These are phyloP conservation scores for Cutaneotrichosporon dermatis DNA, from an alignment of 1,284 basidiomycete species.

Conservation along the genomic window DNA sequence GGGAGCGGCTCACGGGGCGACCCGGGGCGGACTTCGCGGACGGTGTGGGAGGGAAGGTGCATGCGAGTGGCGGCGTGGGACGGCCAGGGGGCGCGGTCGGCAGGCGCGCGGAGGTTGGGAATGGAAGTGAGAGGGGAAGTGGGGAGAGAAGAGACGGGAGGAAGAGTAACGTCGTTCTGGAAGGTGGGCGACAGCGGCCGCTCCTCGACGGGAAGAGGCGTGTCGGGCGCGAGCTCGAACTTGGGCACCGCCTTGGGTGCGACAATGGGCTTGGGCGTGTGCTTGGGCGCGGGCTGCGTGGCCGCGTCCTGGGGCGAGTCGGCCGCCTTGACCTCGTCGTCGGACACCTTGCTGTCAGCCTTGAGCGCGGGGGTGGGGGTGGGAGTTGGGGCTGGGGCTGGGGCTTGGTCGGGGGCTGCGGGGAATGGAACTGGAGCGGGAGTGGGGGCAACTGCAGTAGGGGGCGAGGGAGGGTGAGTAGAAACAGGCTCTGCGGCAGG, in stretches of 20 bases:
- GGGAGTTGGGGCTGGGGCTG: background rate
- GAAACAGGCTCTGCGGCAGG: background rate
- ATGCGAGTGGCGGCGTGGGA: conserved; percentile 3
- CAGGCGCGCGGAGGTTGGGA: background rate
- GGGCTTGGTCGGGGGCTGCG: background rate
- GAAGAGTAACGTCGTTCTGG: background rate
- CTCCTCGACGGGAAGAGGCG: background rate
- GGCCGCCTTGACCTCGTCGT: background rate
- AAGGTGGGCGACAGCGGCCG: background rate
- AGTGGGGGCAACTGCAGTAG: background rate
- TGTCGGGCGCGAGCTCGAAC: conserved; percentile 2
- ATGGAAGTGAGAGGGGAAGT: background rate
- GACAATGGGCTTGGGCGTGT: background rate
- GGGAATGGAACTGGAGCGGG: background rate
- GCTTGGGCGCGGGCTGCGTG: background rate
- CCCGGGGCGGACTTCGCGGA: conserved; percentile 1
- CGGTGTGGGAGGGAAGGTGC: background rate
- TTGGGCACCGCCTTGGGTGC: background rate
- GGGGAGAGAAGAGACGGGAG: background rate
- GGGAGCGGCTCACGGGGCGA: background rate
- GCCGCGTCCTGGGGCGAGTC: no score
- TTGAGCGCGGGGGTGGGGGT: background rate
- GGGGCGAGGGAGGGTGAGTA: background rate
- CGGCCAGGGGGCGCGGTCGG: conserved; percentile 3
- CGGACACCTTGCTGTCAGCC: background rate